These are phyloP conservation scores for Olyra latifolia DNA, from an alignment of 176 grass and related monocot species.

Conservation along the genomic window DNA sequence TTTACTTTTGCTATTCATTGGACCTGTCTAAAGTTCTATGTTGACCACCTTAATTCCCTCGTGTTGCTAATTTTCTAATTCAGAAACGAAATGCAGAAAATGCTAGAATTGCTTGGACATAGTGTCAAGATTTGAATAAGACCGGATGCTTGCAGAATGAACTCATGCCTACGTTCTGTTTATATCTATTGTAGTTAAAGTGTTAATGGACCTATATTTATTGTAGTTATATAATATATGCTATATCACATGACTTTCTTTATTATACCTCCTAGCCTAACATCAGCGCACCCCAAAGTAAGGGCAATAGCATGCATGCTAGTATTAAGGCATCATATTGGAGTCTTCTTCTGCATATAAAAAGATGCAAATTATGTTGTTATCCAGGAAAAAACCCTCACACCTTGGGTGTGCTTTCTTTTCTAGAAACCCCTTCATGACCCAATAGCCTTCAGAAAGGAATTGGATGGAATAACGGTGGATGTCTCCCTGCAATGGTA, in stretches of 20 bases:
- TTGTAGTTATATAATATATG: background rate
- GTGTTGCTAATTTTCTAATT: slow-evolving; percentile 18
- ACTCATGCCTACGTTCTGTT: slow-evolving; percentile 1
- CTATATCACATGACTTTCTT: slow-evolving; percentile 7
- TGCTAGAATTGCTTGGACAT: background rate
- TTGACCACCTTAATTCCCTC: background rate
- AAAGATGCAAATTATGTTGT: slow-evolving; percentile 19
- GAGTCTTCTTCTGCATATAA: slow-evolving; percentile 17
- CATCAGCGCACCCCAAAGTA: background rate
- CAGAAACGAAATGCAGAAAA: slow-evolving; percentile 8
- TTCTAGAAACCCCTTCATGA: slow-evolving; percentile 80
- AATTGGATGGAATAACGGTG: slow-evolving; percentile 72
- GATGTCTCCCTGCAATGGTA: slow-evolving; percentile 99
- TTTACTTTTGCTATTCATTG: slow-evolving; percentile 18
- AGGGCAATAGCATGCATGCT: slow-evolving; percentile 1
- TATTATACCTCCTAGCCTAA: background rate
- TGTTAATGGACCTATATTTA: background rate
- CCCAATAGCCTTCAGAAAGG: slow-evolving; percentile 72
- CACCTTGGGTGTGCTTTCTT: slow-evolving; percentile 30
- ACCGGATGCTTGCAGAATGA: slow-evolving; percentile 10
- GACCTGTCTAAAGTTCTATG: slow-evolving; percentile 23
- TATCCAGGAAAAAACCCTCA: slow-evolving; percentile 28
- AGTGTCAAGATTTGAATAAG: background rate
- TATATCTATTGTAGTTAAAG: background rate
- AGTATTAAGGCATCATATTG: background rate